Evolutionary conservation across 2,329 filamentous ascomycete species (phyloP).

Genomic region (Neoscytalidium dimidiatum): DNA sequence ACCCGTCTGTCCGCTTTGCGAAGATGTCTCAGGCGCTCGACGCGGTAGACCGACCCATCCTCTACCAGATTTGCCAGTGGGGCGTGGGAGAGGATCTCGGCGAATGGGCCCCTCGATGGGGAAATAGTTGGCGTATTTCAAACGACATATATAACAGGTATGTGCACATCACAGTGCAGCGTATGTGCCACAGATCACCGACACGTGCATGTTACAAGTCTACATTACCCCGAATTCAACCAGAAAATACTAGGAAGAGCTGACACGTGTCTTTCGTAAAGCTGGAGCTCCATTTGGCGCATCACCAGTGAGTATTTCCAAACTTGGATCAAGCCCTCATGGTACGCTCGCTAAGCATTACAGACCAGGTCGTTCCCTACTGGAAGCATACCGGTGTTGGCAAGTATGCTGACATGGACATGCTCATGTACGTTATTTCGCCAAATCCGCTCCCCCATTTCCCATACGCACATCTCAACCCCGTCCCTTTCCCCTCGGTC

Average conservation of each 20-base stretch:
- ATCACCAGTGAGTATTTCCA: no score
- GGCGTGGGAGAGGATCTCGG: conserved; percentile 26
- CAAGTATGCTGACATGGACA: conserved; percentile 27
- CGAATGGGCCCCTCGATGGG: conserved; percentile 28
- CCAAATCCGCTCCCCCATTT: not conserved
- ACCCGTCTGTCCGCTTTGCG: conserved; percentile 6
- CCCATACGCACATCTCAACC: no score
- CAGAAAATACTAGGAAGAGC: no score
- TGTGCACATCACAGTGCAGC: no score
- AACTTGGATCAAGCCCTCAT: no score
- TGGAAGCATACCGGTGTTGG: conserved; percentile 31
- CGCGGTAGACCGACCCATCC: conserved; percentile 25
- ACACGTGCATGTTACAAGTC: no score
- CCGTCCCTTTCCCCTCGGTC: no score
- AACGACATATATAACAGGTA: conserved; percentile 19
- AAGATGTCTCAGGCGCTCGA: conserved; percentile 26
- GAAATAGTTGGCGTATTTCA: conserved; percentile 30
- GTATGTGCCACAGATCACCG: no score
- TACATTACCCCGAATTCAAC: no score
- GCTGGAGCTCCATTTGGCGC: conserved; percentile 25
- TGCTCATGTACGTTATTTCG: not conserved
- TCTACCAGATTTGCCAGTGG: conserved; percentile 31
- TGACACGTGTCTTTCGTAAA: no score
- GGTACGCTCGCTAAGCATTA: no score
- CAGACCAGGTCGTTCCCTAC: conserved; percentile 35